These are phyloP conservation scores for Plasmodium malariae DNA, from an alignment of 169 alveolate species.

Conservation along the genomic window DNA sequence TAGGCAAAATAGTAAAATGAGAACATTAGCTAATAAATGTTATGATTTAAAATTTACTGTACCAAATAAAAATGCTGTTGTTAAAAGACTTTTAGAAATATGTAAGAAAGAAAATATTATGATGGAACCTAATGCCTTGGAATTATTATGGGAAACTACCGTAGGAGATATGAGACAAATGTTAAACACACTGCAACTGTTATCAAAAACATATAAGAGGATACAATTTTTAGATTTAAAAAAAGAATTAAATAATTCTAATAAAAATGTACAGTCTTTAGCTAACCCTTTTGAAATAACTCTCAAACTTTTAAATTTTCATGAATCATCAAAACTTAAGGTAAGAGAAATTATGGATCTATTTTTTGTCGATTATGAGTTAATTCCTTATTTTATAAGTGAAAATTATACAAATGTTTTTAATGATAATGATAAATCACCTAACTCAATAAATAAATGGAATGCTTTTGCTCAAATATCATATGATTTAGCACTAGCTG, in stretches of 20 bases:
- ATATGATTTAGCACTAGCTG: constrained; percentile 88
- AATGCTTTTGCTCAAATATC: constrained; percentile 78
- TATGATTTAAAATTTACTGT: constrained; percentile 94
- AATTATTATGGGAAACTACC: constrained; percentile 90
- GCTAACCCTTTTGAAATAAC: constrained; percentile 91
- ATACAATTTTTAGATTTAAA: constrained; percentile 79
- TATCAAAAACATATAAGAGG: constrained; percentile 82
- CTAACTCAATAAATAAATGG: constrained; percentile 76
- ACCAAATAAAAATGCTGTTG: constrained; percentile 90
- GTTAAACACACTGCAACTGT: constrained; percentile 92
- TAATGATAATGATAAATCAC: constrained; percentile 77
- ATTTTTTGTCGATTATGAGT: constrained; percentile 95
- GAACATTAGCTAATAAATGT: constrained; percentile 93
- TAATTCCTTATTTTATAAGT: constrained; percentile 94
- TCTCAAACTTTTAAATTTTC: constrained; percentile 84
- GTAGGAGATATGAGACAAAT: constrained; percentile 95
- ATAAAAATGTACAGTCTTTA: constrained; percentile 91
- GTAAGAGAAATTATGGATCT: constrained; percentile 88
- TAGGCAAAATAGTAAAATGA: constrained; percentile 85
- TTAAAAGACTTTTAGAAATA: constrained; percentile 89
- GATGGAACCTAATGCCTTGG: constrained; percentile 90
- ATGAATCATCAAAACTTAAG: constrained; percentile 80
- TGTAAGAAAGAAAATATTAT: constrained; percentile 91
- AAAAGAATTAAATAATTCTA: constrained; percentile 79
- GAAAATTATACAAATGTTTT: constrained; percentile 92